phyloP scores from a whole-genome alignment of 2,329 filamentous ascomycete species.

The Epichloe festucae region DNA sequence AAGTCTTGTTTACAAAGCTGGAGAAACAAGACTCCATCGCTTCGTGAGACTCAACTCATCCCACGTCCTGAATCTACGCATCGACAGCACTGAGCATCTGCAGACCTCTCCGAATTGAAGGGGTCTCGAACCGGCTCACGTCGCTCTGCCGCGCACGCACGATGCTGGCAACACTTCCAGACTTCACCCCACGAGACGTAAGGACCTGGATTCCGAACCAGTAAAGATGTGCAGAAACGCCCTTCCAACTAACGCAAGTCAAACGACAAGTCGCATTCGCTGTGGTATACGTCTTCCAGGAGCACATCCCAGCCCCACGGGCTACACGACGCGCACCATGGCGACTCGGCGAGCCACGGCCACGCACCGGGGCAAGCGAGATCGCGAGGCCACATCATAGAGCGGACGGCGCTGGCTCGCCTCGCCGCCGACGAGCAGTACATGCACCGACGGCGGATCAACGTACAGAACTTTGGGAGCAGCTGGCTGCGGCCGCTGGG shows the following conservation, averaged over 20 bases:
- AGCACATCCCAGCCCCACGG: constrained; percentile 28
- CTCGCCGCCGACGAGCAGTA: constrained; percentile 66
- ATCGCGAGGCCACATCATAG: constrained; percentile 32
- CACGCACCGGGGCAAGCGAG: constrained; percentile 22
- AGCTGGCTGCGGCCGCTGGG: constrained; percentile 86
- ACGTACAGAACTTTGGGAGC: constrained; percentile 77
- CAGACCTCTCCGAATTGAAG: neutral
- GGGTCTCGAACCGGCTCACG: neutral
- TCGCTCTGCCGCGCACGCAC: constrained; percentile 10
- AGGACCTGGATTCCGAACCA: constrained; percentile 11
- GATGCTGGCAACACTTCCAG: constrained; percentile 53
- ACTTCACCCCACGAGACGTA: constrained; percentile 59
- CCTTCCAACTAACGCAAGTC: neutral
- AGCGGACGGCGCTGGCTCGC: constrained; percentile 51
- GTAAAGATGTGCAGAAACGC: neutral
- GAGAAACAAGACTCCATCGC: neutral
- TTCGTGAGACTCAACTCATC: neutral
- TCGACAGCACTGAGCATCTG: neutral
- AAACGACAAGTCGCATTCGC: constrained; percentile 50
- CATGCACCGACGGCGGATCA: constrained; percentile 62
- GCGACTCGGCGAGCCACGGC: constrained; percentile 14
- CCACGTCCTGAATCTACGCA: neutral
- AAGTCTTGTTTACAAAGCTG: too few species aligned
- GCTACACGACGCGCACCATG: constrained; percentile 20
- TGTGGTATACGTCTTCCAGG: constrained; percentile 60